Evolutionary conservation across 345 rosid genomes (phyloP).

Genomic region (Durio zibethinus): DNA sequence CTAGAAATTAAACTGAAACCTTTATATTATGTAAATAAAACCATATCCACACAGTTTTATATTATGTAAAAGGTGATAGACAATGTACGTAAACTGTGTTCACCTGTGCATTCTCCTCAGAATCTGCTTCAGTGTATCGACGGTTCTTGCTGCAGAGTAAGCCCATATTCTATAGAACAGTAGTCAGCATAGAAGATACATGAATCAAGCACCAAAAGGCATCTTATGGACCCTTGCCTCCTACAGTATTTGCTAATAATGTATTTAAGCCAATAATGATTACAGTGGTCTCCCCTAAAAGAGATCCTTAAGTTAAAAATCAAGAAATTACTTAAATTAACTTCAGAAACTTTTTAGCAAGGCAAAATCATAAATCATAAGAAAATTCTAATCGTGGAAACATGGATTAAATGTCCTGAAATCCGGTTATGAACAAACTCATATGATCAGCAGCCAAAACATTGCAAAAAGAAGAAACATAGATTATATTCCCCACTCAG

Average conservation of each 20-base stretch:
- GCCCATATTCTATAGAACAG: conserved; percentile 62
- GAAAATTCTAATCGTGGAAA: background rate
- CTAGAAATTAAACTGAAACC: conserved; percentile 9
- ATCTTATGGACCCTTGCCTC: conserved; percentile 20
- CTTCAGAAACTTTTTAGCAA: background rate
- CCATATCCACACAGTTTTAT: background rate
- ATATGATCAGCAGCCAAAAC: background rate
- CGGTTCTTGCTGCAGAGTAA: conserved; percentile 78
- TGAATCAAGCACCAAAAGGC: conserved; percentile 29
- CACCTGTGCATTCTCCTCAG: conserved; percentile 87
- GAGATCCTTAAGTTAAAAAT: conserved; percentile 6
- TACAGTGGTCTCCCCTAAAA: conserved; percentile 9
- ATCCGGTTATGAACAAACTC: background rate
- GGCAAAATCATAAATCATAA: background rate
- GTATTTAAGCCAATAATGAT: conserved; percentile 21
- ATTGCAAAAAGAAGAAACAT: background rate
- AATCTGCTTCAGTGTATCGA: conserved; percentile 56
- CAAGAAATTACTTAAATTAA: background rate
- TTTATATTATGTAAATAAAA: background rate
- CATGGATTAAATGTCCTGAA: background rate
- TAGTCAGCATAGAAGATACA: conserved; percentile 46
- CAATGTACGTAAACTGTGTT: background rate
- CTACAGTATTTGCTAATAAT: conserved; percentile 18
- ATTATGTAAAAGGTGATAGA: conserved; percentile 5
- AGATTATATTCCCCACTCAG: background rate